These are phyloP conservation scores for Alternaria rosae DNA, from an alignment of 2,329 filamentous ascomycete species.

Conservation along the genomic window DNA sequence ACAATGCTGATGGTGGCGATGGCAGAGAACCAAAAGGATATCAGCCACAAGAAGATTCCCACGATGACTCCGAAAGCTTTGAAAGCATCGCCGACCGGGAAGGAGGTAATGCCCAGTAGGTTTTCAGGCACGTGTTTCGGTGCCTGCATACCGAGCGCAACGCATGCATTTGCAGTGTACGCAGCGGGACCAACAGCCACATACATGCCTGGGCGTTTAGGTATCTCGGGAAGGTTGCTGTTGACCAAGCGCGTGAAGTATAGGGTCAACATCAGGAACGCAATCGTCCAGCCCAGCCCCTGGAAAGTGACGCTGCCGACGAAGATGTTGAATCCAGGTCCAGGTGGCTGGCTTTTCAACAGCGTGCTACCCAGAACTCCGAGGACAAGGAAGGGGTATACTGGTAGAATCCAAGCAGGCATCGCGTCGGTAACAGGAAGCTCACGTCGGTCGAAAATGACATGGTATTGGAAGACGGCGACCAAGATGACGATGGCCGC, in stretches of 20 bases:
- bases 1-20: conserved; percentile 51
- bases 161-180: conserved; percentile 35
- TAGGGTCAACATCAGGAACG: conserved; percentile 72
- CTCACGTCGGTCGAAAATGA: conserved; percentile 86
- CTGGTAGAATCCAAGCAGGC: conserved; percentile 49
- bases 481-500: conserved; percentile 52
- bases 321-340: conserved; percentile 29
- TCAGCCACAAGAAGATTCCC: conserved; percentile 57
- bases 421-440: conserved; percentile 51
- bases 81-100: conserved; percentile 48
- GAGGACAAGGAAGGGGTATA: conserved; percentile 47
- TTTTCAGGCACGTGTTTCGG: conserved; percentile 43
- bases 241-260: conserved; percentile 75
- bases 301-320: conserved; percentile 71
- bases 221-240: conserved; percentile 57
- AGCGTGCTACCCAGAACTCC: conserved; percentile 48
- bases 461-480: conserved; percentile 97
- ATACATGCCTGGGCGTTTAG: conserved; percentile 58
- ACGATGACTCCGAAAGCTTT: conserved; percentile 52
- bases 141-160: conserved; percentile 54
- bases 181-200: conserved; percentile 56
- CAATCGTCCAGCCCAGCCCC: conserved; percentile 70
- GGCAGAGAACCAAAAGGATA: conserved; percentile 60
- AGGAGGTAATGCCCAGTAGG: conserved; percentile 42
- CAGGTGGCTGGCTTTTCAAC: conserved; percentile 44